A percentile compares a stretch with the other conserved stretches of the same genome.
phyloP scores from a whole-genome alignment of 257 asterid genomes.

The Petrea volubilis region DNA sequence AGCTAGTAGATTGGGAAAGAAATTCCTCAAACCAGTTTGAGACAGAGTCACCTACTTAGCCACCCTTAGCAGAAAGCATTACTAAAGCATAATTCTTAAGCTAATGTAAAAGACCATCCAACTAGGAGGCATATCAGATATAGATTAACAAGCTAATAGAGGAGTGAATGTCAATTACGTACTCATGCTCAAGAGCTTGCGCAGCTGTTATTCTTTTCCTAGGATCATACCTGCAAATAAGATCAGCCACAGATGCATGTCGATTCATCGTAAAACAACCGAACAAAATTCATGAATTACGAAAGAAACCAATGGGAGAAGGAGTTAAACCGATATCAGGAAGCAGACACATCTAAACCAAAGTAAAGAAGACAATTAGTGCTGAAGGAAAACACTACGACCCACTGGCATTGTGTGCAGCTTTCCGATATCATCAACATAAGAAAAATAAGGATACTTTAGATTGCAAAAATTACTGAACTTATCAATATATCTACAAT shows the following conservation, averaged over 20 bases:
- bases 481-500: background rate
- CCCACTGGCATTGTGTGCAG: conserved; percentile 10
- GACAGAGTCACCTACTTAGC: background rate
- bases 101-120: conserved; percentile 14
- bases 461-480: background rate
- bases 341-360: background rate
- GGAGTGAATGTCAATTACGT: conserved; percentile 34
- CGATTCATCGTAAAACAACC: conserved; percentile 8
- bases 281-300: conserved; percentile 19
- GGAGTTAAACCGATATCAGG: conserved; percentile 12
- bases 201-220: conserved; percentile 85
- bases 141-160: conserved; percentile 9
- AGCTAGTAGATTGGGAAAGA: conserved; percentile 4
- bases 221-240: conserved; percentile 90
- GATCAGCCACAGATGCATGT: conserved; percentile 19
- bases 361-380: background rate
- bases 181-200: conserved; percentile 99
- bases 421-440: background rate
- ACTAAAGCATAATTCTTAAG: background rate
- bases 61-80: conserved; percentile 14
- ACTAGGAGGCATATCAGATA: conserved; percentile 1
- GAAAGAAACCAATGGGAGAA: background rate
- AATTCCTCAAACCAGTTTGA: background rate
- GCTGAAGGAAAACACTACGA: background rate
- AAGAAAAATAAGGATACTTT: background rate